These are phyloP conservation scores for Stephania japonica DNA, from an alignment of 164 flowering plant species.

Conservation along the genomic window DNA sequence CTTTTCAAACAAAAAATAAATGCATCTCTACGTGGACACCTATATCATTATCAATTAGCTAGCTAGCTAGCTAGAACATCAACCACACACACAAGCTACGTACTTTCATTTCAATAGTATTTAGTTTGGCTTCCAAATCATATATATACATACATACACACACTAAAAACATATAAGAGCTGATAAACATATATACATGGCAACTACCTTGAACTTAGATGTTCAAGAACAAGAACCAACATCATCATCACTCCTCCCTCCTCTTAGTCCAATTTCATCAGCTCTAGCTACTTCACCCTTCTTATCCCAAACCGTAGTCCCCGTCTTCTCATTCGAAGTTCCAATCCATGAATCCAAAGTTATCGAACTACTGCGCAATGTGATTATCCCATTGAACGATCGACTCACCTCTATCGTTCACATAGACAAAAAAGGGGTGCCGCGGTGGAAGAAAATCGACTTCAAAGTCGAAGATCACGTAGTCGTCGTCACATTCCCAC, in stretches of 20 bases:
- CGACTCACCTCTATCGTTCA: conserved; percentile 15
- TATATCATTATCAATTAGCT: no score
- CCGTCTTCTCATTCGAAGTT: conserved; percentile 8
- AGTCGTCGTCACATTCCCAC: conserved; percentile 13
- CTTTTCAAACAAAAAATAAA: no score
- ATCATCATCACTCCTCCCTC: not conserved
- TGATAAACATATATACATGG: no score
- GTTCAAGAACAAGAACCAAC: not conserved
- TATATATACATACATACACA: no score
- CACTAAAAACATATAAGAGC: no score
- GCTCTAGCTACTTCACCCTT: conserved; percentile 5
- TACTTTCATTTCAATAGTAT: no score
- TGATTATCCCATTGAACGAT: conserved; percentile 4
- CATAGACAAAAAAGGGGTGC: conserved; percentile 9
- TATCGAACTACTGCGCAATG: not conserved
- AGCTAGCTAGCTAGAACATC: no score
- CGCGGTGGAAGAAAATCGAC: conserved; percentile 17
- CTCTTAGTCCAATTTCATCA: conserved; percentile 16
- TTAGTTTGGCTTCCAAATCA: no score
- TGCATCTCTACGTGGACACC: no score
- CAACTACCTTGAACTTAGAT: no score
- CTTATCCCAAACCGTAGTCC: conserved; percentile 14
- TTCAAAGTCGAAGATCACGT: conserved; percentile 18
- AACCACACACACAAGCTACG: no score
- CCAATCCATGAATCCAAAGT: conserved; percentile 1